These are phyloP conservation scores for Trametes sanguinea DNA, from an alignment of 768 basidiomycete genomes.

Conservation along the genomic window DNA sequence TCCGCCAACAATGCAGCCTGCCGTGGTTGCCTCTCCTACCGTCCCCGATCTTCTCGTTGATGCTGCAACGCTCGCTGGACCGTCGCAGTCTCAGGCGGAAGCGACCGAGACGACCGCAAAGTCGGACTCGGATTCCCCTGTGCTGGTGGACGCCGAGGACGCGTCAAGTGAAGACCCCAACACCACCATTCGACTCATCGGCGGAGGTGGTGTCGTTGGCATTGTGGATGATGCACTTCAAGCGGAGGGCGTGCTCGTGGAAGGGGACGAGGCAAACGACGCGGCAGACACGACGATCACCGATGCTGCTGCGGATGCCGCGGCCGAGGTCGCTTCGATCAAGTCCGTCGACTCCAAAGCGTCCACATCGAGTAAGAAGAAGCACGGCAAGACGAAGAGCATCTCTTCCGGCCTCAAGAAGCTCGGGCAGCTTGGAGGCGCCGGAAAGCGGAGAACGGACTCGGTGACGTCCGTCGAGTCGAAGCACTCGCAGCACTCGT, in stretches of 20 bases:
- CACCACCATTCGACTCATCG: conserved; percentile 60
- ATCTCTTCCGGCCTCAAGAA: conserved; percentile 58
- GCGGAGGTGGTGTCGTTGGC: conserved; percentile 52
- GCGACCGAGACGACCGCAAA: conserved; percentile 1
- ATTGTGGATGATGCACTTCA: conserved; percentile 34
- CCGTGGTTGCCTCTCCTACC: neutral
- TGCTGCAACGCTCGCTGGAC: conserved; percentile 10
- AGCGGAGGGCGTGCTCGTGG: conserved; percentile 37
- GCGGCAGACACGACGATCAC: neutral
- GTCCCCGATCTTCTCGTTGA: conserved; percentile 17
- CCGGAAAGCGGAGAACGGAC: conserved; percentile 53
- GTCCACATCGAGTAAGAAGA: conserved; percentile 31
- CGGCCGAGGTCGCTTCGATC: conserved; percentile 30
- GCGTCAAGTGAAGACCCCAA: conserved; percentile 30
- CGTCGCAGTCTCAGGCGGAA: neutral
- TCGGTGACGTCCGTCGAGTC: conserved; percentile 51
- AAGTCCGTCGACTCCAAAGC: conserved; percentile 39
- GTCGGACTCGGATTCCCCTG: conserved; percentile 29
- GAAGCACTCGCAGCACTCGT: conserved; percentile 16
- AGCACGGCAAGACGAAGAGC: conserved; percentile 61
- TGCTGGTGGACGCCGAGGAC: conserved; percentile 27
- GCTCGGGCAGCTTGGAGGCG: conserved; percentile 45
- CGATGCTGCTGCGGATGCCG: conserved; percentile 28
- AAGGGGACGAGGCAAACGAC: conserved; percentile 37
- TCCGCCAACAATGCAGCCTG: conserved; percentile 9